phyloP scores from a whole-genome alignment of 345 rosid species.

The Rhodamnia argentea region DNA sequence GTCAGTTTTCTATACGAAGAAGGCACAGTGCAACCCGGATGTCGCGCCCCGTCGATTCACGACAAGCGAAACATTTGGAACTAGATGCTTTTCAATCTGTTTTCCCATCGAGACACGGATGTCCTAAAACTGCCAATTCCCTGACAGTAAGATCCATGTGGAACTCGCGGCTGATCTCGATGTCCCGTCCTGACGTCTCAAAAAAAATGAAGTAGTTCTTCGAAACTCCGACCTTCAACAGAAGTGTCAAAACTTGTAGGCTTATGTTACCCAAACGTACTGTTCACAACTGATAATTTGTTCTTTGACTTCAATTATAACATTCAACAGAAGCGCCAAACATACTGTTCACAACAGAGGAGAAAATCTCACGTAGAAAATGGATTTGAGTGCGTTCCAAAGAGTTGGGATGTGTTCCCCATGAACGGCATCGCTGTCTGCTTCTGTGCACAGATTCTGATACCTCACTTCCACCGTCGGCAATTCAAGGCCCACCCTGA shows the following conservation, averaged over 20 bases:
- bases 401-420: constrained; percentile 30
- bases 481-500: constrained; percentile 22
- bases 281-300: background rate
- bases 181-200: background rate
- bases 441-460: constrained; percentile 18
- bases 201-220: background rate
- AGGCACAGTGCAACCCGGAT: background rate
- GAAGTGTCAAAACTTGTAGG: background rate
- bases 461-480: constrained; percentile 29
- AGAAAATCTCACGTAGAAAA: constrained; percentile 14
- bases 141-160: background rate
- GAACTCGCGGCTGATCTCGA: background rate
- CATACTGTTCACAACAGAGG: background rate
- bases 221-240: background rate
- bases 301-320: background rate
- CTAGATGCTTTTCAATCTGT: background rate
- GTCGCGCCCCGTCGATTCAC: background rate
- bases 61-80: background rate
- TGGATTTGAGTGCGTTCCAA: constrained; percentile 19
- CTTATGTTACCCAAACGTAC: background rate
- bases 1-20: background rate
- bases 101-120: background rate
- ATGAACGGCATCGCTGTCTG: constrained; percentile 20
- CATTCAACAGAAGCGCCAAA: background rate
- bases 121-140: background rate